A percentile compares a stretch with the other conserved stretches of the same genome.
Evolutionary conservation across 176 grass and related monocot species (phyloP).

Genomic region (Hyparrhenia diplandra): DNA sequence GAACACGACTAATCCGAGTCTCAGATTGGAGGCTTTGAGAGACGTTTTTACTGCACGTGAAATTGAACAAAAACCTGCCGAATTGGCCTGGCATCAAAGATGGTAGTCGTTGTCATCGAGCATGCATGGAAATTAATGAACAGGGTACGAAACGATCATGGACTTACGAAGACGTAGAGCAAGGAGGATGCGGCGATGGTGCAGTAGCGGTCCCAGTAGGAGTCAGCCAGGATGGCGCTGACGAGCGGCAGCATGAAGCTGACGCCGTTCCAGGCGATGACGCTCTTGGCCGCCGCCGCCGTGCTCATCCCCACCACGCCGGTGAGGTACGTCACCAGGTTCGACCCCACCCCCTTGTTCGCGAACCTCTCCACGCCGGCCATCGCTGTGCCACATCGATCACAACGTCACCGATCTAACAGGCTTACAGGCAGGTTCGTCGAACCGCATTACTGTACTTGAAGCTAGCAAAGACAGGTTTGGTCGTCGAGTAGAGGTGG

Average conservation of each 20-base stretch:
- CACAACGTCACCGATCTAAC: not conserved
- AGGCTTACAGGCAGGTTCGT: not conserved
- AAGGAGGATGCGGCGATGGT: constrained; percentile 65
- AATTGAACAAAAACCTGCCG: too few relatives aligned
- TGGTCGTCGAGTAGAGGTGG: too few relatives aligned
- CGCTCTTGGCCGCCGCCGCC: constrained; percentile 68
- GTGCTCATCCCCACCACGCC: constrained; percentile 74
- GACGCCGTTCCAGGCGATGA: constrained; percentile 76
- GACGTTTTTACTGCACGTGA: too few relatives aligned
- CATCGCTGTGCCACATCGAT: constrained; percentile 48
- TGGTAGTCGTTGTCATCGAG: not conserved
- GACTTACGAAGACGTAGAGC: constrained; percentile 69
- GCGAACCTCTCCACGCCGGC: constrained; percentile 81
- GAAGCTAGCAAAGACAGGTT: too few relatives aligned
- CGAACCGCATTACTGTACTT: not conserved
- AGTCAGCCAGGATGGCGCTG: constrained; percentile 66
- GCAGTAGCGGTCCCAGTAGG: constrained; percentile 80
- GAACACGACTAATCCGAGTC: not conserved
- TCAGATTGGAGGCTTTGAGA: not conserved
- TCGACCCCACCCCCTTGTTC: constrained; percentile 86
- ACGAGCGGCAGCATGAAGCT: constrained; percentile 80
- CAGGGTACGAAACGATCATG: not conserved
- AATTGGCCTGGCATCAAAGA: too few relatives aligned
- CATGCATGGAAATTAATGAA: not conserved
- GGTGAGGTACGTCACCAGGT: constrained; percentile 85